Evolutionary conservation across 495 filamentous ascomycete genomes (phyloP), one percentile per base, ranked within the genome.

Genomic region (Acidiella bohemica): DNA sequence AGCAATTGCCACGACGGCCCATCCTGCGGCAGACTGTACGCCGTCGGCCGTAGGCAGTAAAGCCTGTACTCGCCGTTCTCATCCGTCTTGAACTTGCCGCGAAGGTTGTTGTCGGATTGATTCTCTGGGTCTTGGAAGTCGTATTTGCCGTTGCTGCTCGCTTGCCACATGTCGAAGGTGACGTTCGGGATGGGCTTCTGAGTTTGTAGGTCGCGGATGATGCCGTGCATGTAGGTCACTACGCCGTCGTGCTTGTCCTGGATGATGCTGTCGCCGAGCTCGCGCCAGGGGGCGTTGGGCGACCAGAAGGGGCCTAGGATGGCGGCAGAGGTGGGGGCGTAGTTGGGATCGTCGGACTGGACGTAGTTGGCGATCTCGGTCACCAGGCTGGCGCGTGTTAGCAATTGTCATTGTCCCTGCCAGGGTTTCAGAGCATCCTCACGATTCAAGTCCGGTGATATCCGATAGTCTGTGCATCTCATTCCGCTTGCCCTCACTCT

Each of bases 251-350:
- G 68, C 47, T 69, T 59, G 61, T 81, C 61, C 53, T 81, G 73
- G 55, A 84, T 80, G 62, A 82, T 80, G 57, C 59, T 68, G 51
- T 68, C 76, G 49, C 80, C 81, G 48, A 75, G 70, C 32, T 71
- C 64, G 18, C 80, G 77, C 72, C 81, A 81, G 24, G 81, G 81
- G 7, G 81, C 81, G 57, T 84, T 75, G 60, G 82, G 80, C 7
- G 76, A 81, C 80, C 80, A 88, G 74, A 88, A 88, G 57, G 82
- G 82, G 25, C 82, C 82, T 25, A 90, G 76, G 55, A 90, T 90
- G 36, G 81, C 75, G 48, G 78, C 80, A 24, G 81, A 84, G 40
- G 83, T 90, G 33, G 83, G 80, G 52, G 75, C 70, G 43, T 73
- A 54, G 37, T 75, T 73, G 36, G 72, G 63, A 41, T 73, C 51